Base-by-base conservation (phyloP, 2,329 filamentous ascomycete genomes). In the Arthrobotrys musiformis region DNA sequence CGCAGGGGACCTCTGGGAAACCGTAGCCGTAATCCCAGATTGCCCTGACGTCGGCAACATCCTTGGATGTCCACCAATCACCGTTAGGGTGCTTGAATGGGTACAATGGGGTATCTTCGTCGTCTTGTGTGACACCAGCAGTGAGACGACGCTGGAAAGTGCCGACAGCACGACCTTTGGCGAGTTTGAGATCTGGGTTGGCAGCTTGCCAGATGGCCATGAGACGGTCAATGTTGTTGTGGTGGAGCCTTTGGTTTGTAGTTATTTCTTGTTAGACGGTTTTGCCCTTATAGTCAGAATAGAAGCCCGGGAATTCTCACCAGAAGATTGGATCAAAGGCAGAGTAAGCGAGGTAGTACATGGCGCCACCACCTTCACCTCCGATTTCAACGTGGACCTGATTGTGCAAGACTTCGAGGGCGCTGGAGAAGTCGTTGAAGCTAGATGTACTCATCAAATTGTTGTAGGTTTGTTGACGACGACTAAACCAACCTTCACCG, bases 291-390 rank as follows among this genome's bases (percentile, higher is more conserved):
- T 22, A 33, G 22, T 24, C 30, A 22, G 13, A 69, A 58, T 70
- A 24, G 79, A 46, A 6, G 7, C 3, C 24, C 15, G 54, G 7
- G 19, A 13, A 4, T 3, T 24, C 61, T 56, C 79, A 61, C 79
- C 80, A 81, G 76, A 82, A 82, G 30, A 82, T 81, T 1, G 81
- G 79, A 44, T 82, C 81, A 52, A 81, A 81, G n/a, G 80, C 79
- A 33, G 80, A 74, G 42, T 79, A 79, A 9, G 79, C 63, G n/a
- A 81, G 63, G 26, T 72, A 79, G 6, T 77, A 62, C 81, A 81
- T 82, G 48, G 81, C 78, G 4, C 81, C 81, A 37, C 67, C 30
- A 37, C 69, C 44, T 15, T 66, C 75, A 3, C 54, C 54, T 42
- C 79, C 74, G 7, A 77, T 58, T n/a, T 60, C 44, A 60, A 62